Evolutionary conservation across 2,329 filamentous ascomycete genomes (phyloP), one percentile per base, ranked within the genome.

Genomic region (Epichloe scottii): DNA sequence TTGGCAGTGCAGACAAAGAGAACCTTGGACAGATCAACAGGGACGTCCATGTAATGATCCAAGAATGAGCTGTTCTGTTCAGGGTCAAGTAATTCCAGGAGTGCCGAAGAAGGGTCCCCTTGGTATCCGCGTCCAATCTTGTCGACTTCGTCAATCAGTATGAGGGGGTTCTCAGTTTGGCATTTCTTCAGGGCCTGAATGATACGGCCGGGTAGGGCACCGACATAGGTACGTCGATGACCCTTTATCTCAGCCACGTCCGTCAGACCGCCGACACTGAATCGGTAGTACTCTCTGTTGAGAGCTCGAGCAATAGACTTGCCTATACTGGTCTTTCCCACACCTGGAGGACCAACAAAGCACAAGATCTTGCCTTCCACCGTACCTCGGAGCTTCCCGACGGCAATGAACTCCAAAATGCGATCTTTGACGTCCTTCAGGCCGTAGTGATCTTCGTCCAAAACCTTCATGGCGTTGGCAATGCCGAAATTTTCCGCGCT

Each of bases 161-260:
- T 89, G 33, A 98, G 76, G 30, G 93, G 93, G 66, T 98, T 98
- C 69, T 98, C 94, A 0, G 93, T 98, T 71, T 97, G 90, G 65
- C 91, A 97, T 69, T 98, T 98, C 77, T 98, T 98, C 62, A 98
- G 73, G 1, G 93, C 93, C 68, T 98, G 94, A 55, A 98, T 97
- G 64, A 98, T 95, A 53, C 94, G 87, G 48, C 93, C 94, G 4
- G 93, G 93, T 37, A 98, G 73, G 26, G 93, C 93, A 55, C 94
- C 93, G 49, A 98, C 93, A 60, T 98, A 98, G 3, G 93, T 98
- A 60, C 93, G 81, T 61, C 93, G 80, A 66, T 98, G 93, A 48
- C 93, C 93, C 73, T 98, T 98, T 75, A 98, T 97, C 67, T 98
- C 93, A 17, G 93, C 93, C 56, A 98, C 94, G 68, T 98, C 93